A percentile compares a stretch with the other conserved stretches of the same genome.
phyloP scores from a whole-genome alignment of 2,329 filamentous ascomycete genomes.

The Cladosporium cucumerinum region DNA sequence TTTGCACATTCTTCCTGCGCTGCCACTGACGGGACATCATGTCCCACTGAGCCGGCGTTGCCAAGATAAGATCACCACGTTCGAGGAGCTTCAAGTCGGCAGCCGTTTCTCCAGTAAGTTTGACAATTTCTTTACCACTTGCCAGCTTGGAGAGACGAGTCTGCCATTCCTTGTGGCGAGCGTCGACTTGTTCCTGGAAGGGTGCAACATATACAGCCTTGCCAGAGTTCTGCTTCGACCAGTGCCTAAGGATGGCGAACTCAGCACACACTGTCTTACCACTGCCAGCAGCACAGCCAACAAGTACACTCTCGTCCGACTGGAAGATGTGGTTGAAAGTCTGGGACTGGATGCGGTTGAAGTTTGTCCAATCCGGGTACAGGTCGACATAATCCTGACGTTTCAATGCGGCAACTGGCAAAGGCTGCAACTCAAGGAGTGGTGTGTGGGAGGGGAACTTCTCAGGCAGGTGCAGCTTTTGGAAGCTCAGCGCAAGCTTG shows the following conservation, averaged over 20 bases:
- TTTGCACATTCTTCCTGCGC: conserved; percentile 89
- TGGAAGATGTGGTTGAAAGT: conserved; percentile 91
- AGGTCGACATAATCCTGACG: conserved; percentile 74
- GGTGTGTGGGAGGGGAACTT: conserved; percentile 94
- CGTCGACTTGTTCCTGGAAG: conserved; percentile 88
- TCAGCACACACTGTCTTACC: conserved; percentile 97
- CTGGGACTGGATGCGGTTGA: conserved; percentile 98
- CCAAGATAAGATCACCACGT: conserved; percentile 81
- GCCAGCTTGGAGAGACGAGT: conserved; percentile 67
- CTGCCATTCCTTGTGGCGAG: conserved; percentile 79
- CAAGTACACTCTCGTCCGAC: conserved; percentile 87
- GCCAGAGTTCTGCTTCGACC: conserved; percentile 67
- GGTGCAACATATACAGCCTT: conserved; percentile 92
- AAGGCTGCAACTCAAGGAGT: conserved; percentile 83
- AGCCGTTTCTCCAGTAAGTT: conserved; percentile 88
- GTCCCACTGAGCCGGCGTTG: conserved; percentile 94
- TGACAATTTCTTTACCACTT: conserved; percentile 86
- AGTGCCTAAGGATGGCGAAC: conserved; percentile 85
- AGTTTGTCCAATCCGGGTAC: conserved; percentile 79
- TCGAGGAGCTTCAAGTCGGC: conserved; percentile 87
- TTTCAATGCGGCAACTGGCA: conserved; percentile 87
- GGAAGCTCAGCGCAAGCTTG: conserved; percentile 86
- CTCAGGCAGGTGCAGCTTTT: conserved; percentile 89
- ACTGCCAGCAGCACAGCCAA: conserved; percentile 89
- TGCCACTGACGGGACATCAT: conserved; percentile 95